These are phyloP conservation scores for Lachancea mirantina DNA, from an alignment of 805 yeast genomes.

Conservation along the genomic window DNA sequence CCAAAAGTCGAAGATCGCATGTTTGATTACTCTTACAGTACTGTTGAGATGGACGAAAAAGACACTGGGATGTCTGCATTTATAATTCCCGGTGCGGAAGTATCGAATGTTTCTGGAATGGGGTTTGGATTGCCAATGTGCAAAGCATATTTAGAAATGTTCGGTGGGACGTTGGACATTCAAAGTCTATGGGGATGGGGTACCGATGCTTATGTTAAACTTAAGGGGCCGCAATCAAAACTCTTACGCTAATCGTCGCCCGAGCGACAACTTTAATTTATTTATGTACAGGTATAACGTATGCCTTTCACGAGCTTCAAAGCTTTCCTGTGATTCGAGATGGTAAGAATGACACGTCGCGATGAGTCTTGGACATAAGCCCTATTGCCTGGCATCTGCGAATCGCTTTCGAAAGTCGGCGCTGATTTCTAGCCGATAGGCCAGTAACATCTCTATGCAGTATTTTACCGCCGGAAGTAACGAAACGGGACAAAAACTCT, in stretches of 20 bases:
- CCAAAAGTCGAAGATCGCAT: conserved; percentile 58
- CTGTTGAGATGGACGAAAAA: conserved; percentile 54
- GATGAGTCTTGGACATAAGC: conserved; percentile 66
- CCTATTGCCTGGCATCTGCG: conserved; percentile 79
- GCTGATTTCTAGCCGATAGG: conserved; percentile 58
- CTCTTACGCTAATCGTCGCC: conserved; percentile 4
- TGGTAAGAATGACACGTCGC: conserved; percentile 44
- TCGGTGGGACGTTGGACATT: conserved; percentile 61
- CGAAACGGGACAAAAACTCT: conserved; percentile 53
- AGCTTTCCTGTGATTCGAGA: conserved; percentile 16
- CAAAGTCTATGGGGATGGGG: conserved; percentile 75
- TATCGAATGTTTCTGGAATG: conserved; percentile 79
- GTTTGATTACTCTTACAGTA: conserved; percentile 81
- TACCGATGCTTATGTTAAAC: conserved; percentile 61
- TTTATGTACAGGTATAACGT: conserved; percentile 1
- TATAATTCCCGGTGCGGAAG: conserved; percentile 64
- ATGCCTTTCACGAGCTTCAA: conserved; percentile 1
- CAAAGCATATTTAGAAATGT: conserved; percentile 63
- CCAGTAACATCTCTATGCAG: conserved; percentile 68
- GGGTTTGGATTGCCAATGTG: conserved; percentile 92
- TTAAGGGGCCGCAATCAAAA: conserved; percentile 30
- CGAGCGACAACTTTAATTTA: not conserved
- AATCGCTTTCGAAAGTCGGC: conserved; percentile 64
- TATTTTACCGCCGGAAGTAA: conserved; percentile 70
- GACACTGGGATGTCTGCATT: conserved; percentile 45